phyloP scores from a whole-genome alignment of 352 stramenopile genomes.

The Peronosclerospora sorghi region DNA sequence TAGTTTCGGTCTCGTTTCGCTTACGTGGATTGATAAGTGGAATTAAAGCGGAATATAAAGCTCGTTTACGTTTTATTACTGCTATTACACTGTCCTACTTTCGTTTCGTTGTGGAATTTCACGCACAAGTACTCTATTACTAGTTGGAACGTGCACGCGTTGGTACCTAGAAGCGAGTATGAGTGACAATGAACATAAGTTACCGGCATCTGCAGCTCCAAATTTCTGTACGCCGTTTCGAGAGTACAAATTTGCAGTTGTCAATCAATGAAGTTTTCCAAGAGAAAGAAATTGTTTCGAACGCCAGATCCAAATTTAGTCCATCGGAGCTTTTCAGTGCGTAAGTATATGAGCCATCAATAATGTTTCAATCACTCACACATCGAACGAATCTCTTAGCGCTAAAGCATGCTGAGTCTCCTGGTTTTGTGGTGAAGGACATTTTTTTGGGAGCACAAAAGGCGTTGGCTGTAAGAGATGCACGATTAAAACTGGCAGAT shows the following conservation, averaged over 20 bases:
- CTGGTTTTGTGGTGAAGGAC: conserved; percentile 44
- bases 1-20: too few relatives aligned
- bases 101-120: too few relatives aligned
- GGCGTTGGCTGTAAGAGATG: conserved; percentile 27
- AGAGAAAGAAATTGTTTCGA: neutral
- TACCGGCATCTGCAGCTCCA: conserved; percentile 7
- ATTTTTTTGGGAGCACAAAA: conserved; percentile 29
- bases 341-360: neutral
- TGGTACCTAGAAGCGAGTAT: too few relatives aligned
- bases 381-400: conserved; percentile 11
- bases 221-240: neutral
- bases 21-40: too few relatives aligned
- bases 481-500: conserved; percentile 20
- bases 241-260: too few relatives aligned
- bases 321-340: conserved; percentile 52
- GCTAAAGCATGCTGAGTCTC: conserved; percentile 32
- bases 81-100: too few relatives aligned
- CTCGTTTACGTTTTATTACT: too few relatives aligned
- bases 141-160: too few relatives aligned
- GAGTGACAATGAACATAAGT: conserved; percentile 25
- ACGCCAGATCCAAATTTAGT: conserved; percentile 23
- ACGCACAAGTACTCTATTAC: too few relatives aligned
- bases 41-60: too few relatives aligned
- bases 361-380: neutral
- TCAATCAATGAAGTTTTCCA: neutral